Evolutionary conservation across 2,329 filamentous ascomycete genomes (phyloP).

Genomic region (Zarea fungicola): DNA sequence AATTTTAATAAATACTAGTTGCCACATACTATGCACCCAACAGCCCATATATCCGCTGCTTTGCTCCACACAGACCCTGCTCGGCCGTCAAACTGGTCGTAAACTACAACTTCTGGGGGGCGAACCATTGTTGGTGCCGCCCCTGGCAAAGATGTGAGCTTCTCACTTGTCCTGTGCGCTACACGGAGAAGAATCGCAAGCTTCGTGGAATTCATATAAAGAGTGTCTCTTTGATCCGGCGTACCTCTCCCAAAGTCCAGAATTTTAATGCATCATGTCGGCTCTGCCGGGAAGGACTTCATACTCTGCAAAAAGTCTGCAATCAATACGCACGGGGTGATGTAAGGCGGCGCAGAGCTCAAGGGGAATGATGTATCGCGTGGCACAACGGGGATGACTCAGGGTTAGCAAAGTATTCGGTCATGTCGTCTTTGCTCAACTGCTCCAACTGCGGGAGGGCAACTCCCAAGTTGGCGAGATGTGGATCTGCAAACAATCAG

Average conservation of each 20-base stretch:
- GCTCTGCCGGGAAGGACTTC: neutral
- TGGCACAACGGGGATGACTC: neutral
- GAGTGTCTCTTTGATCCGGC: neutral
- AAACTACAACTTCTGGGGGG: neutral
- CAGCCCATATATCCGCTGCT: neutral
- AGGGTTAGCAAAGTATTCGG: neutral
- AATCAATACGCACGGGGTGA: neutral
- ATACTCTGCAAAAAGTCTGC: neutral
- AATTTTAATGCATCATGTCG: neutral
- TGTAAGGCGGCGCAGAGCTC: neutral
- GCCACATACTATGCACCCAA: neutral
- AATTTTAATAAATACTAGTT: neutral
- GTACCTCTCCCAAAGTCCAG: slow-evolving; percentile 3
- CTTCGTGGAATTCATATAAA: neutral
- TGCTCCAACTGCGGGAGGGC: neutral
- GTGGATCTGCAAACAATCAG: neutral
- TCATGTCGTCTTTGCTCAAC: neutral
- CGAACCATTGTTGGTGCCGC: neutral
- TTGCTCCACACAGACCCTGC: neutral
- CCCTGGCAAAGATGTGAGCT: neutral
- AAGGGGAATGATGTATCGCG: neutral
- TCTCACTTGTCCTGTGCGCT: neutral
- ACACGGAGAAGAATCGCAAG: neutral
- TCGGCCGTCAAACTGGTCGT: neutral
- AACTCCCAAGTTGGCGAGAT: neutral